phyloP scores from a whole-genome alignment of 305 asterid species.

The Rubia tinctorum region DNA sequence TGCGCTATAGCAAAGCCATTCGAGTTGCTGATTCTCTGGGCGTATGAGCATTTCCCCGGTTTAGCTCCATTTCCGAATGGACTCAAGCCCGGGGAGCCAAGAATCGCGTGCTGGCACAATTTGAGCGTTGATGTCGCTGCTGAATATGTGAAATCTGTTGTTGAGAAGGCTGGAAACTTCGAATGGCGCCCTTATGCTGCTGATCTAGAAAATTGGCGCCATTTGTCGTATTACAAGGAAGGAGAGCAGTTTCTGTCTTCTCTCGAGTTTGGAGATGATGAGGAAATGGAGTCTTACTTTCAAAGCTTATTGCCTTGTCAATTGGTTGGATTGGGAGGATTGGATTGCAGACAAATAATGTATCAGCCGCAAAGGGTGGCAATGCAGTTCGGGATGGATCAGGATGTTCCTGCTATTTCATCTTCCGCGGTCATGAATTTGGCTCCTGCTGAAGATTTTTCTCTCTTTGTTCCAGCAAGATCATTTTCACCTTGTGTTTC shows the following conservation, averaged over 20 bases:
- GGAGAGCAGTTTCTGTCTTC: neutral
- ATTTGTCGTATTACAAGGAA: neutral
- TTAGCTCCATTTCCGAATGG: constrained; percentile 11
- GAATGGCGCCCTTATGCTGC: constrained; percentile 25
- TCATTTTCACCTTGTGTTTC: constrained; percentile 12
- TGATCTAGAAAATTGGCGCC: neutral
- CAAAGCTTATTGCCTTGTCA: constrained; percentile 15
- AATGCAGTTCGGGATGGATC: constrained; percentile 27
- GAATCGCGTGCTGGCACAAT: constrained; percentile 24
- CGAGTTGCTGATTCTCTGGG: constrained; percentile 26
- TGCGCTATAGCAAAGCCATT: constrained; percentile 8
- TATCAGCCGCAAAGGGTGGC: constrained; percentile 28
- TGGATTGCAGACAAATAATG: constrained; percentile 9
- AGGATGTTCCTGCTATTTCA: constrained; percentile 23
- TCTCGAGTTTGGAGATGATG: neutral
- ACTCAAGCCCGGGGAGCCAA: constrained; percentile 21
- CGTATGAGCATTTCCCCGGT: constrained; percentile 19
- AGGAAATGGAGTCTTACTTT: constrained; percentile 13
- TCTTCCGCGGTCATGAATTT: neutral
- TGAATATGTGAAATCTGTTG: neutral
- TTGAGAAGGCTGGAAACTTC: neutral
- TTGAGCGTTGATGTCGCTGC: neutral
- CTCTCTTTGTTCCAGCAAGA: neutral
- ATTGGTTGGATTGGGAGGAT: constrained; percentile 17
- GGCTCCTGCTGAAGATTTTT: too few relatives aligned